Base-by-base conservation (phyloP, 345 rosid genomes). In the Conringia planisiliqua region DNA sequence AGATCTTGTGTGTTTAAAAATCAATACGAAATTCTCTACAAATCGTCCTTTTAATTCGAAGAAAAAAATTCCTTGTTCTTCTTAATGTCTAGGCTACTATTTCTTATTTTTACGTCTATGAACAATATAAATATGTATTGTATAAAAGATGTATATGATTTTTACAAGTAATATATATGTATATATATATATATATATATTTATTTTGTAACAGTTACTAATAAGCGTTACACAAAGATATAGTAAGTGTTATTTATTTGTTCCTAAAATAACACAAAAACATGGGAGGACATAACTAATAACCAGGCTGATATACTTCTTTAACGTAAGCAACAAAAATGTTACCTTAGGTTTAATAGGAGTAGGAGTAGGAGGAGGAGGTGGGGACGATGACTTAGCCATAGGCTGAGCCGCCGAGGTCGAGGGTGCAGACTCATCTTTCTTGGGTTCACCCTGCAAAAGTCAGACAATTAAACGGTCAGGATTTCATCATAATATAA, bases 291-390 rank as follows among this genome's bases (percentile, higher is more conserved):
- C 6, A 46, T 17, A 65, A 39, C 39, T 43, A 63, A 10, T 63
- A 63, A 27, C 6, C 9, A 51, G 66, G 40, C 9, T 42, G 16
- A 40, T 62, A 14, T 11, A 10, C n/a, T n/a, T n/a, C n/a, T n/a
- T n/a, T n/a, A n/a, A n/a, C n/a, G n/a, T n/a, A n/a, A n/a, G n/a
- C n/a, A n/a, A n/a, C 4, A 17, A 16, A 20, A 57, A 24, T 6
- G 7, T 18, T 68, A 68, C 82, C 82, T 79, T 82, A 30, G 73
- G 81, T 33, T 81, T 58, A 0, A 57, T 14, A 48, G 81, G 62
- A 64, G n/a, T n/a, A n/a, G n/a, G n/a, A n/a, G 71, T 32, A 40
- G 77, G 47, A 7, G 76, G 73, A 64, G 77, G 69, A 24, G 72
- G 42, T 8, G 79, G 64, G 1, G 70, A 68, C 12, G 75, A 62